Base-by-base conservation (phyloP, 2,329 filamentous ascomycete species). In the Fusarium xylarioides region DNA sequence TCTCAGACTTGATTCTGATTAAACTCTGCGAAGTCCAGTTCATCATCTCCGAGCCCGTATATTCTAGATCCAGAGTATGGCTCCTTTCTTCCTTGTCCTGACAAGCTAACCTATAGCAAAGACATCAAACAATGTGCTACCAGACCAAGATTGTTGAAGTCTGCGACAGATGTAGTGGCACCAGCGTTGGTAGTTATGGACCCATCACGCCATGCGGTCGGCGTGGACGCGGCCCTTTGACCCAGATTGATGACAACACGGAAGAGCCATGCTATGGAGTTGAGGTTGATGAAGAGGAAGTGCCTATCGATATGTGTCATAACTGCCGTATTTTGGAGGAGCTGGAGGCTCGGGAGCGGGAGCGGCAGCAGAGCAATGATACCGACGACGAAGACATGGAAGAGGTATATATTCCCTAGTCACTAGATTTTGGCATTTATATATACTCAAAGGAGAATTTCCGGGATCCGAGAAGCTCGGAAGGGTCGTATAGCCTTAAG, bases 391-490 rank as follows among this genome's bases (percentile, higher is more conserved):
- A 37, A 16, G 32, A 37, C 1, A 26, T 23, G 49, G 32, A 53
- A 53, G 23, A 28, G 5, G 49, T 28, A 9, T 16, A 35, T 11
- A 21, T 21, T 16, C 23, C 12, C 18, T 37, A 53, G 12, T 4
- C 1, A 6, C 18, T 26, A 26, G 26, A 26, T 32, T 32, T 11
- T 19, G 1, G 16, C 11, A 19, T 10, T 3, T n/a, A 3, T 8
- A 4, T 8, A 7, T 7, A 11, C 2, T 15, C 12, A 0, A 15
- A 19, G 0, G 4, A 15, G 4, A 21, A 3, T 28, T 3, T 4
- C 12, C 9, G 15, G 9, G 0, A 46, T 4, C 9, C 9, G 5
- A 14, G 15, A 16, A 11, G 0, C 19, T 47, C 7, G 7, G 9
- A 11, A 47, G 14, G 15, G 26, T 11, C 2, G 2, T 4, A 3